Percentiles rank a stretch among this genome's conserved stretches.
phyloP scores from a whole-genome alignment of 805 yeast species.

The Schizosaccharomyces cryophilus region DNA sequence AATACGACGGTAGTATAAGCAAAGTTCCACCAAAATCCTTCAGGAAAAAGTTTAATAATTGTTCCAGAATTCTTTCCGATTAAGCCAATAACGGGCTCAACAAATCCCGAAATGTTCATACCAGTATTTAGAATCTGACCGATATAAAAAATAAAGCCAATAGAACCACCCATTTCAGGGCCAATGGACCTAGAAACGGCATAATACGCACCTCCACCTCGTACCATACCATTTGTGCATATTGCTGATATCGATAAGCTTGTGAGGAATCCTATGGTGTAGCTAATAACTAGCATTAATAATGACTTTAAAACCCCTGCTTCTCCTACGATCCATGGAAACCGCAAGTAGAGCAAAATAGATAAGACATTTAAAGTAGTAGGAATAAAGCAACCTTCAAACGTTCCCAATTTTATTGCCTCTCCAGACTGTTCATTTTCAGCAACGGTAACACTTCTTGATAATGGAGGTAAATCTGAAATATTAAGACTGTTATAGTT shows the following conservation, averaged over 20 bases:
- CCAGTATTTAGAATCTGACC: constrained; percentile 82
- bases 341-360: constrained; percentile 80
- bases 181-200: constrained; percentile 91
- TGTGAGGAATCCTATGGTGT: constrained; percentile 58
- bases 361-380: constrained; percentile 81
- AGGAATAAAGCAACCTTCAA: constrained; percentile 80
- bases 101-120: constrained; percentile 82
- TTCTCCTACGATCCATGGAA: constrained; percentile 88
- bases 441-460: background rate
- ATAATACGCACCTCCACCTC: constrained; percentile 96
- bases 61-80: constrained; percentile 42
- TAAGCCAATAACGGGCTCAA: constrained; percentile 68
- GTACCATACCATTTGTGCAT: constrained; percentile 88
- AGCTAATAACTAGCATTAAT: constrained; percentile 33
- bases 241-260: constrained; percentile 83
- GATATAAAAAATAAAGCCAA: constrained; percentile 77
- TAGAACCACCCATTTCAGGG: constrained; percentile 95
- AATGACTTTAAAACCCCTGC: constrained; percentile 63
- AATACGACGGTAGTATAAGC: constrained; percentile 44
- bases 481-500: background rate
- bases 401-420: constrained; percentile 40
- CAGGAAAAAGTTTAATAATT: constrained; percentile 34
- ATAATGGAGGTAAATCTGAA: background rate
- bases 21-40: constrained; percentile 37
- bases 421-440: background rate